Percentiles rank a stretch among this genome's conserved stretches.
Conservation (phyloP, 169 alveolate genomes). For the Neospora caninum region DNA sequence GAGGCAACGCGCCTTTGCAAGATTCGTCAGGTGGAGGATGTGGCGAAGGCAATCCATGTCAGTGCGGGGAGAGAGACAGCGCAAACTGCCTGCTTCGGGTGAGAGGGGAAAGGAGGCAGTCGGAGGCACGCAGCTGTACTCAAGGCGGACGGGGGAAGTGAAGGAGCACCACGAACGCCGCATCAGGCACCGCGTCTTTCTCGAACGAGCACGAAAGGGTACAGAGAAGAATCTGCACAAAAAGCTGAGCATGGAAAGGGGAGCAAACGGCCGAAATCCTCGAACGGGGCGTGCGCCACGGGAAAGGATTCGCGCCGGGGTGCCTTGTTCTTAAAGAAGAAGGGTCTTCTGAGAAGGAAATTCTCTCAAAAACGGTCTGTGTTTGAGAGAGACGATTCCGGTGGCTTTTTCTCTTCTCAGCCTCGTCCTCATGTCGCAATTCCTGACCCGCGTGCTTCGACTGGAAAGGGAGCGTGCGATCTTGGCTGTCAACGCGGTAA, state of each 20-base stretch:
- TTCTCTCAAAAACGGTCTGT: background rate
- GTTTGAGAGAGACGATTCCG: background rate
- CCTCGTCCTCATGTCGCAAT: constrained; percentile 55
- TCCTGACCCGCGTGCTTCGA: constrained; percentile 28
- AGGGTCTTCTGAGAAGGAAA: background rate
- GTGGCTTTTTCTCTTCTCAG: background rate
- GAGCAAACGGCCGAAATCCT: no score
- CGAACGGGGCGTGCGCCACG: no score
- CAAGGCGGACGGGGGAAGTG: no score
- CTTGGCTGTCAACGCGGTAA: constrained; percentile 49
- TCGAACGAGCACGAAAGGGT: no score
- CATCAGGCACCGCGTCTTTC: no score
- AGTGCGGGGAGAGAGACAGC: constrained; percentile 49
- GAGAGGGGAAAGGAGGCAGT: background rate
- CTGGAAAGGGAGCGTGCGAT: constrained; percentile 29
- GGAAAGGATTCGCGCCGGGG: no score
- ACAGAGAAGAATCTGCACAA: no score
- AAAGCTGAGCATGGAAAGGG: no score
- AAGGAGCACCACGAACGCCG: no score
- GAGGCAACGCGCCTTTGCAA: background rate
- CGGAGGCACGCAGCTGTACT: no score
- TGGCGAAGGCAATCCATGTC: constrained; percentile 2
- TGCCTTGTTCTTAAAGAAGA: no score
- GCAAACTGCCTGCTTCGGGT: constrained; percentile 61
- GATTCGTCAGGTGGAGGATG: background rate